Evolutionary conservation across 2,329 filamentous ascomycete species (phyloP).

Genomic region (Leptographium lundbergii): DNA sequence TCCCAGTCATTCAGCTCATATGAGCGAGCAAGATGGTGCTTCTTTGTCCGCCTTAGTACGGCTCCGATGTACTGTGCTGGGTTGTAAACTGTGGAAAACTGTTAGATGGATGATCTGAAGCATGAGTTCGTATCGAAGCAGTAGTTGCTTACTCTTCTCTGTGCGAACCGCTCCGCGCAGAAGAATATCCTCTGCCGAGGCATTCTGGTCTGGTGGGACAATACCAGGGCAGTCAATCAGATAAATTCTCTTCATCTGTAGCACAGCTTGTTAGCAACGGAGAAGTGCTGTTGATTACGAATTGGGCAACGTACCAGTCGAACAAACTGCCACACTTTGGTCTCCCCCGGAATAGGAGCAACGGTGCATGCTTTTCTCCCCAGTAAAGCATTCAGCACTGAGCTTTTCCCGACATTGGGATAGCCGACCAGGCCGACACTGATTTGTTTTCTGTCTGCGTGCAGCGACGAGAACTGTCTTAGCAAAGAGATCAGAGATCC

Average conservation of each 20-base stretch:
- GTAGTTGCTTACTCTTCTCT: conserved; percentile 45
- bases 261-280: not conserved
- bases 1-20: conserved; percentile 77
- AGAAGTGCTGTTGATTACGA: not conserved
- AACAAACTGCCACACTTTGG: conserved; percentile 52
- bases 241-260: conserved; percentile 61
- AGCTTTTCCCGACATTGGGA: conserved; percentile 91
- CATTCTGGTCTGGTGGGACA: conserved; percentile 74
- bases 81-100: conserved; percentile 52
- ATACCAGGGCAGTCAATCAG: conserved; percentile 96
- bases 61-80: conserved; percentile 91
- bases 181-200: conserved; percentile 77
- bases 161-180: conserved; percentile 85
- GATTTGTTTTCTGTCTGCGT: conserved; percentile 61
- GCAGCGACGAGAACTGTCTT: conserved; percentile 76
- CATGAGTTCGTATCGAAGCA: no score
- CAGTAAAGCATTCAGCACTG: conserved; percentile 85
- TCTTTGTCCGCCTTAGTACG: conserved; percentile 67
- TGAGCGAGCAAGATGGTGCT: conserved; percentile 80
- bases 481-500: conserved; percentile 85
- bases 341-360: conserved; percentile 84
- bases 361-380: conserved; percentile 92
- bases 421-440: conserved; percentile 62
- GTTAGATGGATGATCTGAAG: not conserved
- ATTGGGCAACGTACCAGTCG: conserved; percentile 20